Evolutionary conservation across 2,329 filamentous ascomycete species (phyloP), one percentile per base, ranked within the genome.

Genomic region (Bipolaris victoriae): DNA sequence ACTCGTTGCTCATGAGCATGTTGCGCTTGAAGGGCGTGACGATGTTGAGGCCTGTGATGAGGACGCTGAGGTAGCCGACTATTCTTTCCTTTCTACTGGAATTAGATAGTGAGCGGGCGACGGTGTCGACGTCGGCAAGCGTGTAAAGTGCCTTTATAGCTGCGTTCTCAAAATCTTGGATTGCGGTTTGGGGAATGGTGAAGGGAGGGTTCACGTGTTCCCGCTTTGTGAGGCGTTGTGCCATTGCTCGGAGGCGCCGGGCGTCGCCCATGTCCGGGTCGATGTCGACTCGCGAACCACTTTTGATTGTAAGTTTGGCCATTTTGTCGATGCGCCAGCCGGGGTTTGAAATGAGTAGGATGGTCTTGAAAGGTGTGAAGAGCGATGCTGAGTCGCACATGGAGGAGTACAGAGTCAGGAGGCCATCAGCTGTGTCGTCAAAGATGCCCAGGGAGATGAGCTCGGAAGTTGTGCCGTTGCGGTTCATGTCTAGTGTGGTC

Each of bases 381-480:
- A 67, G 52, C 5, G 76, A 71, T 2, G 79, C 77, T 0, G 80
- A 82, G 31, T 72, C 66, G 49, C 81, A 78, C 44, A 82, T 74
- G n/a, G 80, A 77, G 35, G 80, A 80, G 81, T 84, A 88, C 4
- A 87, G 73, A 15, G 80, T 84, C n/a, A 88, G 72, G 1, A 77
- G 74, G 4, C 80, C 81, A 57, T 81, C 80, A 1, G 79, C 79
- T 0, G 84, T 87, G 63, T 87, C 80, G 67, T 88, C 86, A 63
- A 86, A 85, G 9, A 88, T 72, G 4, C 77, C 74, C 3, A 88
- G 71, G 44, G 83, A 82, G 24, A 82, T 66, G 11, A 84, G 75
- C 29, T 83, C 77, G 0, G 77, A 74, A n/a, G 74, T 69, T 3
- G 66, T 76, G 39, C 80, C 77, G 26, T 77, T 79, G 60, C 82